phyloP scores from a whole-genome alignment of 192 early-diverging fungal species.

The Chytriomyces sp. region DNA sequence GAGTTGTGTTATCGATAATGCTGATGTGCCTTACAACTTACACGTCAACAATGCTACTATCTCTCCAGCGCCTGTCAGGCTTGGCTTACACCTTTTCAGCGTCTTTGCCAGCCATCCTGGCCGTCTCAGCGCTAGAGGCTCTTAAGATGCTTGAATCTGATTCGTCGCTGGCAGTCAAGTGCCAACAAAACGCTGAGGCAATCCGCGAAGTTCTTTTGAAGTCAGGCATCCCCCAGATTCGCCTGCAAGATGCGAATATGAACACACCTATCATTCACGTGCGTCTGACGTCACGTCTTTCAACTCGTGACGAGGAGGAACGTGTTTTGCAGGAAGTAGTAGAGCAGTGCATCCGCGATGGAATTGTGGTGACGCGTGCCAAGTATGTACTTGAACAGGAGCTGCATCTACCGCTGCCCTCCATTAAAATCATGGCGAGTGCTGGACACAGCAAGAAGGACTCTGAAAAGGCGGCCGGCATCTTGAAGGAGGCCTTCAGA shows the following conservation, averaged over 20 bases:
- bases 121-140: slow-evolving; percentile 84
- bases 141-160: slow-evolving; percentile 63
- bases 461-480: slow-evolving; percentile 77
- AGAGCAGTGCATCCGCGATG: slow-evolving; percentile 74
- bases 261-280: slow-evolving; percentile 84
- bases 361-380: slow-evolving; percentile 82
- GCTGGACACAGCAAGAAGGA: slow-evolving; percentile 80
- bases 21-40: neutral
- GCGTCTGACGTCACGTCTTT: slow-evolving; percentile 43
- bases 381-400: slow-evolving; percentile 89
- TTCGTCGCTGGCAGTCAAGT: slow-evolving; percentile 47
- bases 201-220: slow-evolving; percentile 64
- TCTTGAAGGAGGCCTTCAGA: slow-evolving; percentile 70
- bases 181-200: slow-evolving; percentile 65
- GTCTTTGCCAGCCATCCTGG: slow-evolving; percentile 89
- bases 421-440: slow-evolving; percentile 79
- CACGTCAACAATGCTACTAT: neutral
- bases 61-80: slow-evolving; percentile 78
- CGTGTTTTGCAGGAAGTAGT: slow-evolving; percentile 78
- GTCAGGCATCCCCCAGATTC: slow-evolving; percentile 45
- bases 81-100: slow-evolving; percentile 92
- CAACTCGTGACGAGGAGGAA: slow-evolving; percentile 72
- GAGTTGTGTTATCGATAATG: neutral
- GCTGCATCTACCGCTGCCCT: slow-evolving; percentile 67
- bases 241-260: slow-evolving; percentile 47